A percentile compares a stretch with the other conserved stretches of the same genome.
Evolutionary conservation across 2,329 filamentous ascomycete genomes (phyloP).

Genomic region (Pseudogymnoascus verrucosus): DNA sequence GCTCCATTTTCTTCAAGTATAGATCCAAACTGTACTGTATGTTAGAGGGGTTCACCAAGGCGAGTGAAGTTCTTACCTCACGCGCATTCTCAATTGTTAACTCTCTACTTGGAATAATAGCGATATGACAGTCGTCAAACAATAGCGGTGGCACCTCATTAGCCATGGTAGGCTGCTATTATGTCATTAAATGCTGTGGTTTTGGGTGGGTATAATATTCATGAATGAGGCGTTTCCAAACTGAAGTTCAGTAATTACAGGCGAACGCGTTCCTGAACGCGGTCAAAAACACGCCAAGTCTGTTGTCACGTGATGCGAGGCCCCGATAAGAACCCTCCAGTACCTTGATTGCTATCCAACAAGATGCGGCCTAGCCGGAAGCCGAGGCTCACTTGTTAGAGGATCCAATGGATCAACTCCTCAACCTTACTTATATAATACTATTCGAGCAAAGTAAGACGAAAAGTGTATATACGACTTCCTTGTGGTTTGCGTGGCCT

Average conservation of each 20-base stretch:
- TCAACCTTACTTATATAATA: background rate
- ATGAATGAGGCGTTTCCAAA: background rate
- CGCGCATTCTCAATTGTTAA: constrained; percentile 12
- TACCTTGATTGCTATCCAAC: background rate
- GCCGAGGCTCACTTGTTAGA: constrained; percentile 1
- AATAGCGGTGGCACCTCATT: constrained; percentile 10
- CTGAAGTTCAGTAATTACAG: constrained; percentile 4
- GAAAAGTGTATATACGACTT: background rate
- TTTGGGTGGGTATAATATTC: constrained; percentile 6
- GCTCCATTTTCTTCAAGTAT: constrained; percentile 27
- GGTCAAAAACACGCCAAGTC: background rate
- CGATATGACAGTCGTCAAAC: constrained; percentile 24
- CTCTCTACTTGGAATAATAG: constrained; percentile 21
- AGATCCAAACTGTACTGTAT: constrained; percentile 17
- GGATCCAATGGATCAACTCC: background rate
- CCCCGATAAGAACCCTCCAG: background rate
- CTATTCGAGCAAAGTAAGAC: background rate
- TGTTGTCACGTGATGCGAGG: background rate
- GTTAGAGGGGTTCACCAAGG: background rate
- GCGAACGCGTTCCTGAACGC: constrained; percentile 2
- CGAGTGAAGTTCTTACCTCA: background rate
- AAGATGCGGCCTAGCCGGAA: background rate
- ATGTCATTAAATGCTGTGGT: background rate
- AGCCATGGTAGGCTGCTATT: background rate
- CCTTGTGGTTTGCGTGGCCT: background rate